Evolutionary conservation across 352 stramenopile species (phyloP).

Genomic region (Globisporangium recalcitrans): DNA sequence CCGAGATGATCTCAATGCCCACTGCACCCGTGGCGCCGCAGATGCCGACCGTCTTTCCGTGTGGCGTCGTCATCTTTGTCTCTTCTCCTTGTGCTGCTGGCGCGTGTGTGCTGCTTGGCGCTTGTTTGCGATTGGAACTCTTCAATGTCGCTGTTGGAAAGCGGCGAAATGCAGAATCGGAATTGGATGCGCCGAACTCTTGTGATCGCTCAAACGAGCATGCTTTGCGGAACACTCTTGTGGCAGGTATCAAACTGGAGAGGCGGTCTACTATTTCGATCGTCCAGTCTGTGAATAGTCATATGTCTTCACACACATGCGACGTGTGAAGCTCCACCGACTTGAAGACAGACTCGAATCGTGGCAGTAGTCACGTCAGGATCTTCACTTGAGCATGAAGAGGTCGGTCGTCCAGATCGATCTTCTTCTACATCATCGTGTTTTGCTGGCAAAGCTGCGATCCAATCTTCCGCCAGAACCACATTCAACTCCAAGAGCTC

Average conservation of each 20-base stretch:
- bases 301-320: background rate
- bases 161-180: conserved; percentile 8
- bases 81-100: background rate
- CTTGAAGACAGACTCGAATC: background rate
- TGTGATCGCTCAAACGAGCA: conserved; percentile 23
- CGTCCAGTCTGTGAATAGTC: background rate
- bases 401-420: background rate
- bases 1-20: conserved; percentile 94
- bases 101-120: conserved; percentile 3
- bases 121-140: conserved; percentile 9
- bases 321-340: background rate
- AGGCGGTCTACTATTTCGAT: background rate
- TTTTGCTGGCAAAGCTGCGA: background rate
- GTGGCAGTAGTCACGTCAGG: conserved; percentile 38
- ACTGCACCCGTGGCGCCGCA: conserved; percentile 91
- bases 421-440: background rate
- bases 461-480: conserved; percentile 1
- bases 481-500: conserved; percentile 14
- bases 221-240: conserved; percentile 14
- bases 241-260: conserved; percentile 1
- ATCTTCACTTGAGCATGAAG: conserved; percentile 16
- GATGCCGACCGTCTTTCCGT: conserved; percentile 71
- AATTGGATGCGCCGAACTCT: too few species aligned
- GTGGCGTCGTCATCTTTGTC: conserved; percentile 39
- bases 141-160: conserved; percentile 7